Evolutionary conservation across 805 yeast species (phyloP), one percentile per base, ranked within the genome.

Genomic region (Candida silvicultrix): DNA sequence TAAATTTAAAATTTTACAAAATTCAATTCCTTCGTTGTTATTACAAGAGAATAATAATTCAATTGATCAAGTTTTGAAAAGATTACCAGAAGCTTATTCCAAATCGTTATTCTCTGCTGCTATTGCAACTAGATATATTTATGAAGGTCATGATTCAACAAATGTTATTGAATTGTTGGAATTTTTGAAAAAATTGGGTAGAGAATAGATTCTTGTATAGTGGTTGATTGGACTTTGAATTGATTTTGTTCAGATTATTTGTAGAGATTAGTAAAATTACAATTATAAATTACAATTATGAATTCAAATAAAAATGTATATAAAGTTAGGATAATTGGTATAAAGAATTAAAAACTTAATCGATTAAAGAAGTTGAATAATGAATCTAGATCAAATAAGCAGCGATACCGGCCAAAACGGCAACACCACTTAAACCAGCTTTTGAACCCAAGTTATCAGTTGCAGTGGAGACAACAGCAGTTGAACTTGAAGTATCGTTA

Each of bases 1-100:
- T 71, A 79, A 96, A 67, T 80, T 86, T 59, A 81, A 80, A 19
- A 84, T 92, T 18, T 75, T 94, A 54, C 59, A 73, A 21, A 85
- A 83, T 55, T 85, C 95, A 4, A 78, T 92, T 49, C 98, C 99
- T 43, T 70, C 75, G 41, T 68, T 85, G 53, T 77, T 92, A 55
- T 71, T 85, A 44, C 65, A 77, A 37, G 75, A 80, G 58, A 88
- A 88, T n/a, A 78, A 88, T 28, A 10, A 28, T 45, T 87, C 89
- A 8, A 77, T 88, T 46, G 84, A 81, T 10, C 68, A 70, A 46
- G 81, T 92, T 37, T 70, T 92, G 56, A 58, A 69, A 40, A 80
- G 94, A 58, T 94, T 92, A 35, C 99, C 99, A 18, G 86, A 77
- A 47, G 77, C 95, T 44, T 94, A 92, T 64, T 73, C 92, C 63